Evolutionary conservation across 371 early-diverging fungal species (phyloP), one percentile per base, ranked within the genome.

Genomic region (Capillidium rhysosporum): DNA sequence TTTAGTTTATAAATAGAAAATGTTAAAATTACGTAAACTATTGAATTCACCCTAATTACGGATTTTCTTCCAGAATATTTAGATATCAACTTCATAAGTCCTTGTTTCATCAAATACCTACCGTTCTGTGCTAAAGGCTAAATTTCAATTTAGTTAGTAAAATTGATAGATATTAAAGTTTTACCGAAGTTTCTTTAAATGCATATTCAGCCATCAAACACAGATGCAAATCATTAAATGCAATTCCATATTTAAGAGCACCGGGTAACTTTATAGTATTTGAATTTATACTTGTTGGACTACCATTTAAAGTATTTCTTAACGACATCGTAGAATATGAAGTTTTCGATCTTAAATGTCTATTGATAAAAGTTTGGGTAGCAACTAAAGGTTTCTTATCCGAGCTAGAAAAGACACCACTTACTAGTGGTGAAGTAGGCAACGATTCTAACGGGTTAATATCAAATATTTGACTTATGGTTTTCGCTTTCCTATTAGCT

Each of bases 401-500:
- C 7, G 30, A 34, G 38, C 38, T 38, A 5, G 51, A n/a, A 29
- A 51, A 51, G 38, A 51, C 24, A 34, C 25, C 51, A 51, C 25
- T 51, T 9, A 34, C 51, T 28, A 51, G 20, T 39, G 51, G 51
- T 16, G 51, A 51, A 51, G 20, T 38, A 12, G 51, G 28, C 18
- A 51, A 34, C 18, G 16, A 18, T 4, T 51, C 51, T 10, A 31
- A 23, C 10, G 51, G 51, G 23, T 29, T 18, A 3, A 51, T 12
- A 34, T 51, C 51, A 18, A 51, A 51, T 31, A 51, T 28, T 29
- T 51, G 51, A 29, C 51, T 51, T 31, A 51, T 51, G 12, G 51
- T 51, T 29, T 51, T 20, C 10, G 51, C 20, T 9, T 28, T 20
- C n/a, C 51, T 20, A 30, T 29, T 38, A 23, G 51, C 9, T 39